A percentile compares a stretch with the other conserved stretches of the same genome.
Evolutionary conservation across 768 basidiomycete genomes (phyloP).

Genomic region (Rhodotorula diobovata): DNA sequence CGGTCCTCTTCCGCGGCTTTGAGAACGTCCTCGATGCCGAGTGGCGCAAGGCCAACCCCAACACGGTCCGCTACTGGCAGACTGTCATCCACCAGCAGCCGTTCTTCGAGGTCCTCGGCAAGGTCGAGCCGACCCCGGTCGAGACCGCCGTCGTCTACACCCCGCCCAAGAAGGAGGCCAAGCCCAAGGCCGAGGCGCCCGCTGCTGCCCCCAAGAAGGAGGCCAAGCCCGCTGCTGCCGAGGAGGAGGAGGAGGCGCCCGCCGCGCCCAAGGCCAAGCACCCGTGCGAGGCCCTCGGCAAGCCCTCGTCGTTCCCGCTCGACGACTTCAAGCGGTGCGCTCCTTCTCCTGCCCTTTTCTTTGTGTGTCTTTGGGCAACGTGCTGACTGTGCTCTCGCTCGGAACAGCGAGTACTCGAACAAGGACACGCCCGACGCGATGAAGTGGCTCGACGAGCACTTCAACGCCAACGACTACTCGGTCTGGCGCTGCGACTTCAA

Average conservation of each 20-base stretch:
- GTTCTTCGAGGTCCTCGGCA: conserved; percentile 64
- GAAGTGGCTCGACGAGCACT: conserved; percentile 98
- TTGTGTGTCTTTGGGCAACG: too few species aligned
- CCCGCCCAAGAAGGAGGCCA: conserved; percentile 59
- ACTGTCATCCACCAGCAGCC: conserved; percentile 80
- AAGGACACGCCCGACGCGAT: conserved; percentile 87
- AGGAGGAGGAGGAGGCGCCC: conserved; percentile 28
- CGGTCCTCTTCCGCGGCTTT: conserved; percentile 57
- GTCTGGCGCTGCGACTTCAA: conserved; percentile 44
- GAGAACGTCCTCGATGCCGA: conserved; percentile 58
- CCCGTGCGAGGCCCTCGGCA: conserved; percentile 86
- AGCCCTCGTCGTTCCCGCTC: conserved; percentile 54
- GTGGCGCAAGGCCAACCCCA: conserved; percentile 63
- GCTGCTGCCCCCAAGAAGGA: conserved; percentile 42
- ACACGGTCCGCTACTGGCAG: conserved; percentile 77
- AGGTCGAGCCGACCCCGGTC: conserved; percentile 27
- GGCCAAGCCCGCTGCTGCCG: conserved; percentile 42
- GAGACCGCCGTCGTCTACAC: conserved; percentile 40
- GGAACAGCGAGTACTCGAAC: conserved; percentile 93
- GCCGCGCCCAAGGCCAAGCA: conserved; percentile 58
- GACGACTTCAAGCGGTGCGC: conserved; percentile 64
- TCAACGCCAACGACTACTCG: conserved; percentile 47
- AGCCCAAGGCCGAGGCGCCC: conserved; percentile 46
- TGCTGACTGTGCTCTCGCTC: conserved; percentile 45
- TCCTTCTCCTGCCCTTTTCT: too few species aligned